Conservation (phyloP, 1,139 yeast genomes). For the Blastobotrys malaysiensis region DNA sequence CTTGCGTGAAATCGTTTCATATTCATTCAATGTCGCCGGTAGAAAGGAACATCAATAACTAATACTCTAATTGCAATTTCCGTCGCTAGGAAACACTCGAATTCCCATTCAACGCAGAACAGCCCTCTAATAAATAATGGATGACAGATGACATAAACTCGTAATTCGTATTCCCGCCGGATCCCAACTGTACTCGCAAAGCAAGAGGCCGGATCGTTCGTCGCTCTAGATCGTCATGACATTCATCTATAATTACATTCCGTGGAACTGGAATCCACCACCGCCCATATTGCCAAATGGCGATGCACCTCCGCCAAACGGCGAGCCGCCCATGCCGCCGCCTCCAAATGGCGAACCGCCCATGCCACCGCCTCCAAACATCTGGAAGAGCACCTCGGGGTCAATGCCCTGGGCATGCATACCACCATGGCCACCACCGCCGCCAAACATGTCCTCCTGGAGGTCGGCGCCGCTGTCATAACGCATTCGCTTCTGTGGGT, state of each 20-base stretch:
- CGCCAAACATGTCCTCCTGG: constrained; percentile 57
- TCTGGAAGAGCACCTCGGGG: constrained; percentile 29
- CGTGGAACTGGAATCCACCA: background rate
- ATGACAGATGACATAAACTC: too few relatives aligned
- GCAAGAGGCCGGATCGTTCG: too few relatives aligned
- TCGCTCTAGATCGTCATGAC: background rate
- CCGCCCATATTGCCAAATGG: constrained; percentile 9
- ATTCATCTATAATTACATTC: background rate
- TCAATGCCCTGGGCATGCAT: constrained; percentile 29
- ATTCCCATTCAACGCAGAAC: too few relatives aligned
- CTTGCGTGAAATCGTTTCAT: too few relatives aligned
- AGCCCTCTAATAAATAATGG: too few relatives aligned
- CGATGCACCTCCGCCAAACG: constrained; percentile 15
- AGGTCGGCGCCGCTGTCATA: constrained; percentile 72
- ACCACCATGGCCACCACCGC: constrained; percentile 61
- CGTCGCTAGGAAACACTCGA: too few relatives aligned
- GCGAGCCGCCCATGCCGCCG: constrained; percentile 15
- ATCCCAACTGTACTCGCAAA: too few relatives aligned
- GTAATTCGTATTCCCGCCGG: too few relatives aligned
- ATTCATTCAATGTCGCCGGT: too few relatives aligned
- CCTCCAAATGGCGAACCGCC: constrained; percentile 34
- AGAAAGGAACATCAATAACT: too few relatives aligned
- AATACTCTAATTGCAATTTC: too few relatives aligned
- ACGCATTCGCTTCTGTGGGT: constrained; percentile 78
- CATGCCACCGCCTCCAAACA: constrained; percentile 60